These are phyloP conservation scores for Trichosporon sp. DNA, from an alignment of 1,284 basidiomycete genomes.

Conservation along the genomic window DNA sequence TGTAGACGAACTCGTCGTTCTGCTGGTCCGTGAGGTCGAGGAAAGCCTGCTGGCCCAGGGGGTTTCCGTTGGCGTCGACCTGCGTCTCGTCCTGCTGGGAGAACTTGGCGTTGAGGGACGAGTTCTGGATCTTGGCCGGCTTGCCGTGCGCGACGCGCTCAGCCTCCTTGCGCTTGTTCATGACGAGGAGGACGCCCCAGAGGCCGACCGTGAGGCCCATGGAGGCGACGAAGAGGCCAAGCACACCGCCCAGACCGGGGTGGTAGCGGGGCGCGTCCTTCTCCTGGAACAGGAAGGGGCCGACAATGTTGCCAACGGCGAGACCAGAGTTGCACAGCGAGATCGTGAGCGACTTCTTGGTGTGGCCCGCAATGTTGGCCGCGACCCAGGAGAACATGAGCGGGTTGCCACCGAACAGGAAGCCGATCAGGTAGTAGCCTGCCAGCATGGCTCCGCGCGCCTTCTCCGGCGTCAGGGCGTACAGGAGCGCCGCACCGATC, in stretches of 20 bases:
- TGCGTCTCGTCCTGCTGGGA: slow-evolving; percentile 28
- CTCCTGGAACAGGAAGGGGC: slow-evolving; percentile 41
- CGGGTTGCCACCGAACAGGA: slow-evolving; percentile 48
- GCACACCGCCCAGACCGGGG: slow-evolving; percentile 40
- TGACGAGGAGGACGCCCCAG: slow-evolving; percentile 32
- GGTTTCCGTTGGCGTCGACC: slow-evolving; percentile 28
- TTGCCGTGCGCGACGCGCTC: slow-evolving; percentile 48
- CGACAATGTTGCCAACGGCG: slow-evolving; percentile 40
- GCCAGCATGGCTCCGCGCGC: slow-evolving; percentile 22
- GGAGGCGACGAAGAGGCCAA: slow-evolving; percentile 43
- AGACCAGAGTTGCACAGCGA: slow-evolving; percentile 40
- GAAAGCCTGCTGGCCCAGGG: slow-evolving; percentile 40
- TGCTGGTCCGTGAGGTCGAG: slow-evolving; percentile 45
- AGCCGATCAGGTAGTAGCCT: slow-evolving; percentile 38
- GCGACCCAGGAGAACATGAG: slow-evolving; percentile 42
- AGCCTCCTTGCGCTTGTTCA: slow-evolving; percentile 49
- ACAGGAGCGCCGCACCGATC: slow-evolving; percentile 45
- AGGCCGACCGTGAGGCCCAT: slow-evolving; percentile 23
- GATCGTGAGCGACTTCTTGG: slow-evolving; percentile 47
- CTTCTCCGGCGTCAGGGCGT: slow-evolving; percentile 33
- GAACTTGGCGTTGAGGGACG: slow-evolving; percentile 41
- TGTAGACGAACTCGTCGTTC: slow-evolving; percentile 42
- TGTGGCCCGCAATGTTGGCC: slow-evolving; percentile 42
- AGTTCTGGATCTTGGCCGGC: slow-evolving; percentile 48
- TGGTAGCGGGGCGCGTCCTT: slow-evolving; percentile 39